Evolutionary conservation across 352 stramenopile genomes (phyloP).

Genomic region (Phytophthora pluvialis): DNA sequence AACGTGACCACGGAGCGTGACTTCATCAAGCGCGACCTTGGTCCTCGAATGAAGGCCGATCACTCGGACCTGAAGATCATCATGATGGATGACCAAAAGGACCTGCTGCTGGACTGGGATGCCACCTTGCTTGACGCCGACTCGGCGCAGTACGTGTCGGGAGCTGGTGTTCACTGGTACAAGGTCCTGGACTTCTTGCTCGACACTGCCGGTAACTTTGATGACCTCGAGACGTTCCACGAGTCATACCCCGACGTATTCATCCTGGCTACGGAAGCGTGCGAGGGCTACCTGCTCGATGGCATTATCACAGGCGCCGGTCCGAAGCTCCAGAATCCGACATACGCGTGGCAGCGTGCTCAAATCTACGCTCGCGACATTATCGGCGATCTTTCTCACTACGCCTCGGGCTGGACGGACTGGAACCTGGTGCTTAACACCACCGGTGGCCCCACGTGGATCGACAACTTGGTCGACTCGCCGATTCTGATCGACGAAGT

Average conservation of each 20-base stretch:
- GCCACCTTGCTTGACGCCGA: slow-evolving; percentile 55
- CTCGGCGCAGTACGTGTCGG: slow-evolving; percentile 74
- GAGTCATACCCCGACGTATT: slow-evolving; percentile 71
- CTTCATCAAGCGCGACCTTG: slow-evolving; percentile 77
- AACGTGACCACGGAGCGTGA: slow-evolving; percentile 40
- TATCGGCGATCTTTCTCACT: slow-evolving; percentile 85
- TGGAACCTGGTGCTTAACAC: slow-evolving; percentile 90
- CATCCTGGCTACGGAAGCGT: slow-evolving; percentile 87
- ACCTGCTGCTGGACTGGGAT: slow-evolving; percentile 46
- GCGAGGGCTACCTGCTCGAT: slow-evolving; percentile 63
- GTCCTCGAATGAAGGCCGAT: slow-evolving; percentile 57
- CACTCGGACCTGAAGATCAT: slow-evolving; percentile 82
- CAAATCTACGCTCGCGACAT: slow-evolving; percentile 89
- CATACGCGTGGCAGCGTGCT: slow-evolving; percentile 64
- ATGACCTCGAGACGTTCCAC: slow-evolving; percentile 59
- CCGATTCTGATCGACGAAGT: slow-evolving; percentile 76
- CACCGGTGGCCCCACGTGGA: slow-evolving; percentile 77
- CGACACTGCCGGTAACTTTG: slow-evolving; percentile 53
- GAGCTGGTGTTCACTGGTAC: slow-evolving; percentile 91
- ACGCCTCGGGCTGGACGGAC: slow-evolving; percentile 83
- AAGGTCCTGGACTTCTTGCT: slow-evolving; percentile 64
- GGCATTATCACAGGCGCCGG: slow-evolving; percentile 54
- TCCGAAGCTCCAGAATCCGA: slow-evolving; percentile 49
- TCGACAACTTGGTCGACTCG: slow-evolving; percentile 68
- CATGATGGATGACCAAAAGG: slow-evolving; percentile 82